Base-by-base conservation (phyloP, 2,329 filamentous ascomycete species). In the Penicillium sp. region DNA sequence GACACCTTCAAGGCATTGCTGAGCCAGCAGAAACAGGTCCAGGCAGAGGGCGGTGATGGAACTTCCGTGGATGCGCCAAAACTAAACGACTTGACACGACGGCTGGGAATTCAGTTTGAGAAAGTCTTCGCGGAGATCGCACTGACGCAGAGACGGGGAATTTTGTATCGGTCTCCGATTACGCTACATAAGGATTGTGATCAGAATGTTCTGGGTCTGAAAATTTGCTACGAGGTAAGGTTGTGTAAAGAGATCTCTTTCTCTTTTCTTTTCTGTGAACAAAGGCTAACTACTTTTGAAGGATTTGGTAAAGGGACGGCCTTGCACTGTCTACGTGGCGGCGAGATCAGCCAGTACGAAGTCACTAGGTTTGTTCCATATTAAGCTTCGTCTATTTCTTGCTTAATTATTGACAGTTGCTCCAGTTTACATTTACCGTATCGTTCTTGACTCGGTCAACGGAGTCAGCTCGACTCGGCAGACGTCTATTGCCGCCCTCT, bases 101-200 rank as follows among this genome's bases (percentile, higher is more conserved):
- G 87, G 59, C 77, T 92, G 17, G 81, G 82, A 0, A 75, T 76
- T 3, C 87, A 88, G 70, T 86, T 88, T 10, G 82, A 82, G n/a
- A 77, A 76, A 8, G 83, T 92, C 1, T 91, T 92, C 69, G 77
- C 85, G 58, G 82, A 88, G 61, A 88, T 93, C 73, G 88, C 91
- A 64, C 86, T 89, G 75, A 86, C 89, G 7, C 85, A 92, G 77
- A 83, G 86, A 70, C 81, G 88, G 58, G 89, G 87, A 59, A 89
- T 93, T 12, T 80, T 88, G 5, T 89, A 92, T 68, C 89, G 89
- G 3, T 82, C 83, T 35, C 78, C 84, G 3, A 64, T 85, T 72
- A 66, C 80, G 79, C 68, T 85, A 68, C 72, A 85, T 73, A 61
- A 76, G 6, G 73, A 77, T 10, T 73, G 76, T 37, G 73, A 76